Evolutionary conservation across 192 early-diverging fungal genomes (phyloP).

Genomic region (Haplosporangium gracile): DNA sequence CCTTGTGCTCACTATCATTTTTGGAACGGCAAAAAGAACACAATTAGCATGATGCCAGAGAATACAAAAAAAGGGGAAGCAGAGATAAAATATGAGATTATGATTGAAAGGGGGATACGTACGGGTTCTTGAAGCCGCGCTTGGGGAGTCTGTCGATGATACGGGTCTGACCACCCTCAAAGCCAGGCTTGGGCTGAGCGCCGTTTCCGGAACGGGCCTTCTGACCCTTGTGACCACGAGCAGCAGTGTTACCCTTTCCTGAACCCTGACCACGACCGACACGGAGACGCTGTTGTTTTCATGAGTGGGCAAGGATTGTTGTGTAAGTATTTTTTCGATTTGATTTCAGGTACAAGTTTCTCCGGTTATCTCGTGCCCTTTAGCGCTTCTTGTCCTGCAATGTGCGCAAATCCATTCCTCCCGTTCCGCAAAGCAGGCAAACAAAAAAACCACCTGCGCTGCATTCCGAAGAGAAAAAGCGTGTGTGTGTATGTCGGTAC

Average conservation of each 20-base stretch:
- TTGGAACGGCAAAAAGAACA: background rate
- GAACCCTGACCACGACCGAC: constrained; percentile 89
- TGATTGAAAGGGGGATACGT: background rate
- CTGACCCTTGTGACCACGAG: constrained; percentile 93
- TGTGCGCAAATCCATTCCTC: background rate
- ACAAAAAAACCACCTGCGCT: no score
- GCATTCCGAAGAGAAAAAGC: no score
- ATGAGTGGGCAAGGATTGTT: background rate
- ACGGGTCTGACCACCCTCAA: constrained; percentile 95
- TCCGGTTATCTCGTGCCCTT: no score
- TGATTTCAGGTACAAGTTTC: constrained; percentile 7
- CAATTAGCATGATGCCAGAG: background rate
- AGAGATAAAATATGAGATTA: background rate
- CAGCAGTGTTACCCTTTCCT: constrained; percentile 91
- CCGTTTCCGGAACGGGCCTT: constrained; percentile 81
- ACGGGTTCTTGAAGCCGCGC: constrained; percentile 84
- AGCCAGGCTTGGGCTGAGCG: constrained; percentile 82
- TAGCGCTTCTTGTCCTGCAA: no score
- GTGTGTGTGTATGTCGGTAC: constrained; percentile 2
- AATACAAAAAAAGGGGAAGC: background rate
- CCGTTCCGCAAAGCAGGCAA: background rate
- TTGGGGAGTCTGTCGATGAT: constrained; percentile 86
- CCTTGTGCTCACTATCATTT: constrained; percentile 64
- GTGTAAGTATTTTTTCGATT: background rate
- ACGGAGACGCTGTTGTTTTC: constrained; percentile 62